Conservation (phyloP, 2,329 filamentous ascomycete species). For the Pseudopyricularia cyperi region DNA sequence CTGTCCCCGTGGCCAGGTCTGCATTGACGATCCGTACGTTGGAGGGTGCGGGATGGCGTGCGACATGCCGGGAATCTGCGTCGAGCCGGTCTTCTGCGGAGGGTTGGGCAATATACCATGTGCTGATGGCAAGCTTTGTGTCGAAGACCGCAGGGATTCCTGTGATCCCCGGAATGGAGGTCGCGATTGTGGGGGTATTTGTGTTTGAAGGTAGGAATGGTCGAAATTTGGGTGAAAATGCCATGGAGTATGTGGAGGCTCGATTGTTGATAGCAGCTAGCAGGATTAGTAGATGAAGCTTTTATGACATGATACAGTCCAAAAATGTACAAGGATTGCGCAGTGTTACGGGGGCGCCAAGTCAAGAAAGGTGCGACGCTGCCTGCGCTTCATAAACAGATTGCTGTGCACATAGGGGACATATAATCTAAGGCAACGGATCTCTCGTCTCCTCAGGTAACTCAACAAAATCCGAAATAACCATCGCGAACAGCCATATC, state of each 20-base stretch:
- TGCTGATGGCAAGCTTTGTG: slow-evolving; percentile 18
- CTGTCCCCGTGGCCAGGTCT: slow-evolving; percentile 10
- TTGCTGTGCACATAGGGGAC: no score
- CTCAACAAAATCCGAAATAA: not conserved
- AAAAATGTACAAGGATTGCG: not conserved
- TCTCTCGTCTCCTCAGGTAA: no score
- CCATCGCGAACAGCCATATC: not conserved
- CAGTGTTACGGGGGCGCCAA: no score
- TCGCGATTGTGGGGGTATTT: slow-evolving; percentile 28
- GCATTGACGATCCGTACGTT: slow-evolving; percentile 12
- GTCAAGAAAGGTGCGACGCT: no score
- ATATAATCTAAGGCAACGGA: no score
- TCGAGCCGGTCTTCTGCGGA: slow-evolving; percentile 18
- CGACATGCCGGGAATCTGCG: slow-evolving; percentile 13
- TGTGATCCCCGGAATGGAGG: slow-evolving; percentile 24
- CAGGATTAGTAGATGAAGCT: not conserved
- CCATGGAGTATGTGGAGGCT: not conserved
- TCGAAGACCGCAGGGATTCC: slow-evolving; percentile 27
- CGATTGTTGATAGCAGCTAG: not conserved
- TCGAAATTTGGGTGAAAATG: not conserved
- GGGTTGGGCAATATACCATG: slow-evolving; percentile 24
- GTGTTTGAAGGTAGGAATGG: slow-evolving; percentile 9
- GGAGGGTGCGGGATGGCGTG: slow-evolving; percentile 9
- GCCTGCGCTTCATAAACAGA: no score
- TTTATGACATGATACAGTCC: not conserved